These are phyloP conservation scores for Eucalyptus erythrocorys DNA, from an alignment of 345 rosid species.

Conservation along the genomic window DNA sequence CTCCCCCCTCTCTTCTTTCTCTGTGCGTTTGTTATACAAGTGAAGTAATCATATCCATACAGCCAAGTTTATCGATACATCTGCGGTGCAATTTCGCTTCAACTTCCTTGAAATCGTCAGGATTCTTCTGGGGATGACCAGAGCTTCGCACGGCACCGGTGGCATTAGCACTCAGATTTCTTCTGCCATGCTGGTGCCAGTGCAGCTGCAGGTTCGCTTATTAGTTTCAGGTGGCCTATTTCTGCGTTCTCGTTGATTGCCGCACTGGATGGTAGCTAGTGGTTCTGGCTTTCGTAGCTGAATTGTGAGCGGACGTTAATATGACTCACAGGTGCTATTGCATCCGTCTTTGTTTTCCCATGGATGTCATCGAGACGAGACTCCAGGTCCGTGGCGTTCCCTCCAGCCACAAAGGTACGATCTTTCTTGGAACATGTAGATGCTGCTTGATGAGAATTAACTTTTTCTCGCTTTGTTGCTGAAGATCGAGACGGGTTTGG, in stretches of 20 bases:
- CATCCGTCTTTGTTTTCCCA: not conserved
- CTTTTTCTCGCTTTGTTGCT: not conserved
- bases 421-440: not conserved
- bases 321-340: not conserved
- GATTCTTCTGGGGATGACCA: conserved; percentile 22
- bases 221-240: not conserved
- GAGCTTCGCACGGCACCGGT: conserved; percentile 16
- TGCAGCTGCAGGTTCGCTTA: conserved; percentile 63
- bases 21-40: not conserved
- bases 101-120: not conserved
- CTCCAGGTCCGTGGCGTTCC: not conserved
- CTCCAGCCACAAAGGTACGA: not conserved
- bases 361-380: not conserved
- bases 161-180: conserved; percentile 21
- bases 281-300: not conserved
- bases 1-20: not conserved
- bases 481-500: not conserved
- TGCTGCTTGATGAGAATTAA: not conserved
- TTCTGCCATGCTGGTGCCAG: conserved; percentile 66
- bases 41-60: not conserved
- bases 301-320: not conserved
- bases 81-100: not conserved
- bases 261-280: not conserved
- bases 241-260: not conserved
- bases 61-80: conserved; percentile 3